Evolutionary conservation across 2,329 filamentous ascomycete genomes (phyloP).

Genomic region (Colletotrichum sp.): DNA sequence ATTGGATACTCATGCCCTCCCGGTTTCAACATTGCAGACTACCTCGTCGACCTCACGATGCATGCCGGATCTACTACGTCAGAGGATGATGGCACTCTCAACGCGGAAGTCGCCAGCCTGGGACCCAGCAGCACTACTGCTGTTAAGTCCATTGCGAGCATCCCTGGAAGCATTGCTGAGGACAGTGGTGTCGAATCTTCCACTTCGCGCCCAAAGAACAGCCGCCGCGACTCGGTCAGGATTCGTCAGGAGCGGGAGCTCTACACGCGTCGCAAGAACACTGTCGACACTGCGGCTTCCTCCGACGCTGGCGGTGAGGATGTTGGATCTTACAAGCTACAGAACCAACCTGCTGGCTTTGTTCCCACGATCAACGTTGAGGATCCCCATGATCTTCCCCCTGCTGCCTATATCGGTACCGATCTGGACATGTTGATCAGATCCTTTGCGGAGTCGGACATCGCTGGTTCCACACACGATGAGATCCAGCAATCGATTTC

Average conservation of each 20-base stretch:
- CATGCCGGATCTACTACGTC: conserved; percentile 74
- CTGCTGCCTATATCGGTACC: conserved; percentile 66
- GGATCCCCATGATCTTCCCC: conserved; percentile 69
- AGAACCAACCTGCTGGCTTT: conserved; percentile 45
- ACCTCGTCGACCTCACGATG: conserved; percentile 97
- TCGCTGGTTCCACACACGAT: conserved; percentile 74
- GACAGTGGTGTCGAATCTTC: conserved; percentile 67
- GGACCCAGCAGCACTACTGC: conserved; percentile 86
- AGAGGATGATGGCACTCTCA: conserved; percentile 61
- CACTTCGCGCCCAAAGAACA: conserved; percentile 68
- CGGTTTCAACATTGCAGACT: conserved; percentile 98
- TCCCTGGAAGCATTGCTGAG: conserved; percentile 75
- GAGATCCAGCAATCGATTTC: conserved; percentile 77
- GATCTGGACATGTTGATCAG: conserved; percentile 84
- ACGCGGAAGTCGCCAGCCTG: conserved; percentile 66
- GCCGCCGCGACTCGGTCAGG: conserved; percentile 81
- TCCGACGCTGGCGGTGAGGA: conserved; percentile 61
- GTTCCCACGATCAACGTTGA: conserved; percentile 68
- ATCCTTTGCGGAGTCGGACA: conserved; percentile 78
- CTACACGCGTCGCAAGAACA: conserved; percentile 80
- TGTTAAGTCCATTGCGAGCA: conserved; percentile 88
- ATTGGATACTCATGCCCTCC: conserved; percentile 93
- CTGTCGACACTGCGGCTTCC: conserved; percentile 66
- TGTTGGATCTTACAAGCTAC: conserved; percentile 55
- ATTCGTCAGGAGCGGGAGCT: conserved; percentile 88